Evolutionary conservation across 805 yeast genomes (phyloP).

Genomic region (Ogataea nitratoaversa): DNA sequence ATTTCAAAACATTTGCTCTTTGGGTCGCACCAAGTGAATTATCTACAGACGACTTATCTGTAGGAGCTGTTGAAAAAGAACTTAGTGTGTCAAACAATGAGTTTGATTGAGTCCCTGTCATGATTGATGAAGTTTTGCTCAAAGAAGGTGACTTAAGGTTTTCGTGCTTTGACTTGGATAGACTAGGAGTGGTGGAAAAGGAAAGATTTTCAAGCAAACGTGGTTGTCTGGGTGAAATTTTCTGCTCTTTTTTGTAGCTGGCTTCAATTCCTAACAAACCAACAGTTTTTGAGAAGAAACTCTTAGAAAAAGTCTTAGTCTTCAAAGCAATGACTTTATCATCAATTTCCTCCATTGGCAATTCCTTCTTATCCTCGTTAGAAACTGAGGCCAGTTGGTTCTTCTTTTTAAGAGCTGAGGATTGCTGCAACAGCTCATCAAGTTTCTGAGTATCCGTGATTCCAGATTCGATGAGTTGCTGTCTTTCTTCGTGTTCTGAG

Average conservation of each 20-base stretch:
- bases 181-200: slow-evolving; percentile 4
- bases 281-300: slow-evolving; percentile 2
- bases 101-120: no score
- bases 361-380: neutral
- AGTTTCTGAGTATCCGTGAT: slow-evolving; percentile 6
- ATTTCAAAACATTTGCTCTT: no score
- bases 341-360: neutral
- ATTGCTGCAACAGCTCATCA: neutral
- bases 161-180: no score
- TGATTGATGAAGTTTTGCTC: neutral
- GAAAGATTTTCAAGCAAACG: slow-evolving; percentile 2
- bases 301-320: neutral
- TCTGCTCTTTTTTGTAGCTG: neutral
- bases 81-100: neutral
- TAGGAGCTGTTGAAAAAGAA: neutral
- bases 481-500: slow-evolving; percentile 6
- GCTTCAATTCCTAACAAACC: neutral
- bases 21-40: no score
- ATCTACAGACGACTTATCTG: no score
- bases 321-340: neutral
- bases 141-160: neutral
- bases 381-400: neutral
- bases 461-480: slow-evolving; percentile 6
- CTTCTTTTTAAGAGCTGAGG: neutral
- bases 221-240: slow-evolving; percentile 1